Conservation (phyloP, 805 yeast species). For the Torulaspora delbrueckii region DNA sequence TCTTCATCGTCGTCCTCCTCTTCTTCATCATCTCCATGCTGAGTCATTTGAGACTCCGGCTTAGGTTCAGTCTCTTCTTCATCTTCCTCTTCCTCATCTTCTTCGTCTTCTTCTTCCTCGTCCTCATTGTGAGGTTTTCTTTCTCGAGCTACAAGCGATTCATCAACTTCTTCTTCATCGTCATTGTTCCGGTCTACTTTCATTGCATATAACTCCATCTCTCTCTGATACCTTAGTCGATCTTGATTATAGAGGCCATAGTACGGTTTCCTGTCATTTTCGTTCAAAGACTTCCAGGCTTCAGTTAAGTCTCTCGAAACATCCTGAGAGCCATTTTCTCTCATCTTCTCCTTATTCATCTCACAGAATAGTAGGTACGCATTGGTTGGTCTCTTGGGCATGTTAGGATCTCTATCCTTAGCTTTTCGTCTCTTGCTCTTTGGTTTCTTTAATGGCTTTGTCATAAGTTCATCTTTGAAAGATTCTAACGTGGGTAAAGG, state of each 20-base stretch:
- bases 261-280: conserved; percentile 66
- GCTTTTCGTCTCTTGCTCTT: conserved; percentile 33
- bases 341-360: conserved; percentile 68
- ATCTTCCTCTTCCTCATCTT: conserved; percentile 33
- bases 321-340: conserved; percentile 56
- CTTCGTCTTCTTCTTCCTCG: conserved; percentile 26
- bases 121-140: conserved; percentile 8
- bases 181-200: conserved; percentile 20
- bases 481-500: conserved; percentile 32
- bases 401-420: conserved; percentile 67
- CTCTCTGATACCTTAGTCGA: conserved; percentile 65
- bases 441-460: conserved; percentile 23
- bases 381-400: conserved; percentile 86
- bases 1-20: conserved; percentile 14
- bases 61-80: conserved; percentile 25
- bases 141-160: conserved; percentile 5
- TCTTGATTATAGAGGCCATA: conserved; percentile 74
- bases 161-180: conserved; percentile 18
- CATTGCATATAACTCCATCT: conserved; percentile 51
- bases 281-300: conserved; percentile 73
- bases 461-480: conserved; percentile 25
- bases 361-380: conserved; percentile 88
- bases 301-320: conserved; percentile 76
- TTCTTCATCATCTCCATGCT: conserved; percentile 10
- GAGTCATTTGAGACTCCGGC: conserved; percentile 16